A percentile compares a stretch with the other conserved stretches of the same genome.
These are phyloP conservation scores for Xerocomellus intermedius DNA, from an alignment of 768 basidiomycete genomes.

Conservation along the genomic window DNA sequence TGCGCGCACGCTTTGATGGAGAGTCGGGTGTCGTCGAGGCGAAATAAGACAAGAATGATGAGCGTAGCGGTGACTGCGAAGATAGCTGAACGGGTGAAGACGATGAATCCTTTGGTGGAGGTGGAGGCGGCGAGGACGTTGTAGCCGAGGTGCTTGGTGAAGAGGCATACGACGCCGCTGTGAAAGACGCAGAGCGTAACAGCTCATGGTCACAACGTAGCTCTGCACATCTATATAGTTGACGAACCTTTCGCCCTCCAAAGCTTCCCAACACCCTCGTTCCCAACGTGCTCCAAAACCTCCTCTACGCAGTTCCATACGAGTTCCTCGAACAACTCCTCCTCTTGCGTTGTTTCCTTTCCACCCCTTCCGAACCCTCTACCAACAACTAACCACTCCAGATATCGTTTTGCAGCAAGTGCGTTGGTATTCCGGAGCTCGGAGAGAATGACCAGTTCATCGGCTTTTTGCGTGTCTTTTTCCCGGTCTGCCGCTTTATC, in stretches of 20 bases:
- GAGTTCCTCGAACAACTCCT: slow-evolving; percentile 63
- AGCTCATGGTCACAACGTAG: not conserved
- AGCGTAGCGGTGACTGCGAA: slow-evolving; percentile 9
- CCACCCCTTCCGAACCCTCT: slow-evolving; percentile 40
- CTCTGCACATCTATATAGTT: not conserved
- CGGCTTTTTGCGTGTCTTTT: slow-evolving; percentile 19
- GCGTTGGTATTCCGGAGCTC: slow-evolving; percentile 22
- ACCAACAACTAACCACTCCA: slow-evolving; percentile 79
- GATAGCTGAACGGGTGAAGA: not conserved
- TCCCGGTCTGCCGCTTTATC: slow-evolving; percentile 26
- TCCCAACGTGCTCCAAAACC: slow-evolving; percentile 44
- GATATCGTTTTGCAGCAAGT: slow-evolving; percentile 62
- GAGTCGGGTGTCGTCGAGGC: slow-evolving; percentile 82
- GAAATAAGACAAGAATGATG: slow-evolving; percentile 60
- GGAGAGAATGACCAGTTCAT: slow-evolving; percentile 29
- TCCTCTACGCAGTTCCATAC: slow-evolving; percentile 54
- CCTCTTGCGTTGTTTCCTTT: slow-evolving; percentile 20
- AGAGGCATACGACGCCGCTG: slow-evolving; percentile 56
- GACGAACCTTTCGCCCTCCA: slow-evolving; percentile 69
- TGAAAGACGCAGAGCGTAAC: not conserved
- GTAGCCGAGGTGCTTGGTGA: slow-evolving; percentile 12
- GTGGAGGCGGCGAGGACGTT: slow-evolving; percentile 6
- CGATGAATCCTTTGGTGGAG: slow-evolving; percentile 5
- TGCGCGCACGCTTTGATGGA: slow-evolving; percentile 63
- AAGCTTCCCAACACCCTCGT: slow-evolving; percentile 55